These are phyloP conservation scores for Juncus inflexus DNA, from an alignment of 176 grass and related monocot genomes.

Conservation along the genomic window DNA sequence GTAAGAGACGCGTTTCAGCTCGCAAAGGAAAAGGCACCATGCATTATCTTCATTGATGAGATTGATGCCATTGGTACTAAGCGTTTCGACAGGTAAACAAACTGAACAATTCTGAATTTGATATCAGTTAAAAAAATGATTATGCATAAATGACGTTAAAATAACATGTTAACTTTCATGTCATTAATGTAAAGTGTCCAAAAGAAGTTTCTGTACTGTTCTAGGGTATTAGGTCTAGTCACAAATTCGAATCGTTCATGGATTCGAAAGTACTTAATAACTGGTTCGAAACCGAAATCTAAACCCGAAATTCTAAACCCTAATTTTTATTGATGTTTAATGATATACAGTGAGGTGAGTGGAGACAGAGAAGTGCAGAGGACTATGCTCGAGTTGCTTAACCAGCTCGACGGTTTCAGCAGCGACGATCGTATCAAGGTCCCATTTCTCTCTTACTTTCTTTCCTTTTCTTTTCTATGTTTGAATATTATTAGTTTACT, in stretches of 20 bases:
- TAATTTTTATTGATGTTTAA: slow-evolving; percentile 4
- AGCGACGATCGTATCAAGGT: slow-evolving; percentile 52
- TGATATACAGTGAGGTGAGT: slow-evolving; percentile 42
- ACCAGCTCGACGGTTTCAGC: slow-evolving; percentile 54
- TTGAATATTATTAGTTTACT: background rate
- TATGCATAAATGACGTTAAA: too few relatives aligned
- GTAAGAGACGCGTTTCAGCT: slow-evolving; percentile 89
- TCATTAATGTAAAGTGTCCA: too few relatives aligned
- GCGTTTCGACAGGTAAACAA: slow-evolving; percentile 65
- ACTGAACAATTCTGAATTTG: background rate
- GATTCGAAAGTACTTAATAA: too few relatives aligned
- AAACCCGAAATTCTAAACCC: too few relatives aligned
- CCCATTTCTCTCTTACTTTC: background rate
- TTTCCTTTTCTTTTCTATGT: background rate
- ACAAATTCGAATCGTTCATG: too few relatives aligned
- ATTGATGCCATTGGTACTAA: slow-evolving; percentile 97
- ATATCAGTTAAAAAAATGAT: too few relatives aligned
- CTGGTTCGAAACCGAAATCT: too few relatives aligned
- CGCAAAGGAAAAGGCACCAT: slow-evolving; percentile 89
- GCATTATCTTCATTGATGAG: slow-evolving; percentile 93
- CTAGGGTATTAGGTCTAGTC: too few relatives aligned
- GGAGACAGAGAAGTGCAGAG: slow-evolving; percentile 47
- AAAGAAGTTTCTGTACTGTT: too few relatives aligned
- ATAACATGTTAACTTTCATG: too few relatives aligned
- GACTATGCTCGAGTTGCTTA: slow-evolving; percentile 47